These are phyloP conservation scores for Niebla homalea DNA, from an alignment of 495 filamentous ascomycete species.

Conservation along the genomic window DNA sequence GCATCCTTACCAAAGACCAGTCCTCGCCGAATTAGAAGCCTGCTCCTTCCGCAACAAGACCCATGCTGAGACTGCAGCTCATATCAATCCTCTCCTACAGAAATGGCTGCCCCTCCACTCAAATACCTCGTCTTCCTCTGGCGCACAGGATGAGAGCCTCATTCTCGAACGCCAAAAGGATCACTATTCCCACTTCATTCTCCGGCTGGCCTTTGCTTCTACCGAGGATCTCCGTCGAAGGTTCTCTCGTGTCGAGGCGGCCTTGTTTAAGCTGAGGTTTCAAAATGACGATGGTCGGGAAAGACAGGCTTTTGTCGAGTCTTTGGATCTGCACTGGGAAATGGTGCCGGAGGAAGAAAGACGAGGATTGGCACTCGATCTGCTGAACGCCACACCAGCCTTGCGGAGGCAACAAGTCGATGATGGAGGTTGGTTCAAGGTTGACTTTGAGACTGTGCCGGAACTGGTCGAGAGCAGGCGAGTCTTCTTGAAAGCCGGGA, in stretches of 20 bases:
- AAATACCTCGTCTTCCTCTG: constrained; percentile 49
- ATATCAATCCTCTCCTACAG: constrained; percentile 68
- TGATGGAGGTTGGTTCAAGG: constrained; percentile 81
- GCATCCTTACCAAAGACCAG: constrained; percentile 29
- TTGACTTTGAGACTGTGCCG: constrained; percentile 85
- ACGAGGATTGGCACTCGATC: constrained; percentile 35
- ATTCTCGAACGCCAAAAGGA: constrained; percentile 78
- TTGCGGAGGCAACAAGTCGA: constrained; percentile 49
- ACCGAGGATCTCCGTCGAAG: constrained; percentile 86
- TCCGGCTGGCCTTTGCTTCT: constrained; percentile 80
- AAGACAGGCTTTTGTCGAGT: constrained; percentile 60
- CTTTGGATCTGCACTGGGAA: constrained; percentile 70
- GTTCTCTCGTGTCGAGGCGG: constrained; percentile 74
- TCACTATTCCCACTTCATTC: constrained; percentile 95
- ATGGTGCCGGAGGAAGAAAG: constrained; percentile 65
- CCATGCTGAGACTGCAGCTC: constrained; percentile 57
- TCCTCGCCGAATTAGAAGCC: constrained; percentile 89
- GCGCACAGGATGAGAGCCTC: constrained; percentile 34
- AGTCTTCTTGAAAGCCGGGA: constrained; percentile 66
- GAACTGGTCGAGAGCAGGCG: constrained; percentile 72
- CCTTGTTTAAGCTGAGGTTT: constrained; percentile 74
- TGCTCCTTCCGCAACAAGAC: constrained; percentile 89
- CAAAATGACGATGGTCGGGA: constrained; percentile 56
- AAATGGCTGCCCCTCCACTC: constrained; percentile 77
- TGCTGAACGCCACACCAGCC: constrained; percentile 39